phyloP scores from a whole-genome alignment of 441 rosid species.

The Pelargonium cotyledonis region DNA sequence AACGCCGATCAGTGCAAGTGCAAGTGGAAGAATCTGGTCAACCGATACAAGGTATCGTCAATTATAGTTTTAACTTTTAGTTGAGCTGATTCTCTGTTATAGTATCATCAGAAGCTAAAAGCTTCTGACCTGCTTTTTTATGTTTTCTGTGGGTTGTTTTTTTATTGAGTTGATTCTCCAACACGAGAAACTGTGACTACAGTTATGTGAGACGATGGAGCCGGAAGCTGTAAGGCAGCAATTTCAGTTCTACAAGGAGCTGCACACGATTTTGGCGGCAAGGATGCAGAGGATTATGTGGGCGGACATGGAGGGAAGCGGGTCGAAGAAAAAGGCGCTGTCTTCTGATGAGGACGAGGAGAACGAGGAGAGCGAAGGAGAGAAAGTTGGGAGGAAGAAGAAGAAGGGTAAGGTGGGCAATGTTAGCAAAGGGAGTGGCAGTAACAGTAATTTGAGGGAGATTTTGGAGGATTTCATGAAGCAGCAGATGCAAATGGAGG shows the following conservation, averaged over 20 bases:
- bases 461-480: slow-evolving; percentile 68
- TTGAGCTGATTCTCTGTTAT: not conserved
- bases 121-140: no score
- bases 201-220: slow-evolving; percentile 83
- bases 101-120: no score
- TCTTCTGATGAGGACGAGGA: slow-evolving; percentile 76
- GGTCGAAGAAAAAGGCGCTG: slow-evolving; percentile 45
- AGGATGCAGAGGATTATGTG: slow-evolving; percentile 76
- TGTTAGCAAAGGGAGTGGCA: slow-evolving; percentile 16
- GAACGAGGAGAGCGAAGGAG: slow-evolving; percentile 56
- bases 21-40: slow-evolving; percentile 97
- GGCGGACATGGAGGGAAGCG: slow-evolving; percentile 61
- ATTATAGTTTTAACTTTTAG: not conserved
- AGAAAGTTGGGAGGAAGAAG: slow-evolving; percentile 30
- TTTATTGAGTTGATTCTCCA: not conserved
- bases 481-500: slow-evolving; percentile 69
- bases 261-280: slow-evolving; percentile 52
- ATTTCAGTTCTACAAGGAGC: slow-evolving; percentile 69
- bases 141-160: no score
- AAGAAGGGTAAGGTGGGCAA: slow-evolving; percentile 46
- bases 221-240: slow-evolving; percentile 68
- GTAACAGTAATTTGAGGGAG: slow-evolving; percentile 35
- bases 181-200: no score
- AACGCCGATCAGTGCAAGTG: slow-evolving; percentile 99
- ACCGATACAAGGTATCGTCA: slow-evolving; percentile 67